Conservation (phyloP, 371 early-diverging fungal genomes). For the Entomophthora muscae region DNA sequence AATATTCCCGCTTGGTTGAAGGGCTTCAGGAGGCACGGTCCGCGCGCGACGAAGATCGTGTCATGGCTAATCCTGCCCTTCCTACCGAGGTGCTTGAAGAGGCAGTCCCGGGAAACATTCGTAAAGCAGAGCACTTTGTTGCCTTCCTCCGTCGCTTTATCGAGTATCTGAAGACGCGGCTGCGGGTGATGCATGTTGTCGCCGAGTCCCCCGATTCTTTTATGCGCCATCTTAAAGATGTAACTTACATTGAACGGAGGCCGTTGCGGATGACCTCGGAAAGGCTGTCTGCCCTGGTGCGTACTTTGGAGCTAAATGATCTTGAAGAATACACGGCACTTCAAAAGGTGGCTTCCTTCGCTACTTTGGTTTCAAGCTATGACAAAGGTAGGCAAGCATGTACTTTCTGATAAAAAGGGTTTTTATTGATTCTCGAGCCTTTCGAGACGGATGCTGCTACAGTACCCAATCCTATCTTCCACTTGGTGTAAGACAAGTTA, state of each 20-base stretch:
- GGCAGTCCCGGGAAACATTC: slow-evolving; percentile 96
- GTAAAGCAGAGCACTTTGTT: slow-evolving; percentile 96
- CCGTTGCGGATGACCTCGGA: slow-evolving; percentile 76
- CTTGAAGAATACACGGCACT: slow-evolving; percentile 73
- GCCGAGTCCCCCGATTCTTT: slow-evolving; percentile 93
- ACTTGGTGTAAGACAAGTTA: slow-evolving; percentile 41
- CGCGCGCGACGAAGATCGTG: slow-evolving; percentile 51
- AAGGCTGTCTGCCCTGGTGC: slow-evolving; percentile 71
- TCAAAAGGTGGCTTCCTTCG: slow-evolving; percentile 83
- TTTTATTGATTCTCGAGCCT: slow-evolving; percentile 95
- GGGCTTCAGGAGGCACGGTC: slow-evolving; percentile 50
- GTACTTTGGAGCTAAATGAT: slow-evolving; percentile 81
- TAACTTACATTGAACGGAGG: slow-evolving; percentile 84
- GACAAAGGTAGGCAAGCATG: slow-evolving; percentile 48
- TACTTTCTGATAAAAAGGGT: slow-evolving; percentile 27
- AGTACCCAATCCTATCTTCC: slow-evolving; percentile 89
- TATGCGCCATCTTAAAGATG: slow-evolving; percentile 77
- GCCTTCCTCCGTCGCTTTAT: slow-evolving; percentile 90
- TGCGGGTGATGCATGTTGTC: slow-evolving; percentile 94
- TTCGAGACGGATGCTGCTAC: slow-evolving; percentile 84
- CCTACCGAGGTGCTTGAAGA: slow-evolving; percentile 88
- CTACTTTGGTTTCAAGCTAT: slow-evolving; percentile 90
- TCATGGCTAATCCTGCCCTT: slow-evolving; percentile 68
- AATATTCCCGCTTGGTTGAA: slow-evolving; percentile 77
- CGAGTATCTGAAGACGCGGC: slow-evolving; percentile 97